These are phyloP conservation scores for Adenanthera pavonina DNA, from an alignment of 306 rosid genomes.

Conservation along the genomic window DNA sequence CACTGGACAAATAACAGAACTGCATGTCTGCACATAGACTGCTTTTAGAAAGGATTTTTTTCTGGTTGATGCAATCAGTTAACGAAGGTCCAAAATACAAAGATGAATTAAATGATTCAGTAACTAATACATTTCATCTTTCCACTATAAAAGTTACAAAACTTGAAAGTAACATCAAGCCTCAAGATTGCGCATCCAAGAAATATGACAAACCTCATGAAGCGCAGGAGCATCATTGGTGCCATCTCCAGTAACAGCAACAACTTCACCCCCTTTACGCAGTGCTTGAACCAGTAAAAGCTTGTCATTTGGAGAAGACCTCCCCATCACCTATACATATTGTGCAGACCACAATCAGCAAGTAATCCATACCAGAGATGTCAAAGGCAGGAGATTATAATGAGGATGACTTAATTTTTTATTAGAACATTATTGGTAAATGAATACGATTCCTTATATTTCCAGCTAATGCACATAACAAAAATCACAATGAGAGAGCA, in stretches of 20 bases:
- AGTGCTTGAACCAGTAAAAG: conserved; percentile 97
- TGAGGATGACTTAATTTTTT: conserved; percentile 23
- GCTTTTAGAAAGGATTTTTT: conserved; percentile 15
- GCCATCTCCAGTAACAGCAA: conserved; percentile 99
- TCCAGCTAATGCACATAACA: conserved; percentile 23
- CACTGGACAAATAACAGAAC: conserved; percentile 26
- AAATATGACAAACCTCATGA: conserved; percentile 80
- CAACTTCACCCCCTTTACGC: conserved; percentile 89
- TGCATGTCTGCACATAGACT: conserved; percentile 28
- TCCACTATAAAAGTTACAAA: neutral
- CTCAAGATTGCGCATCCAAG: conserved; percentile 36
- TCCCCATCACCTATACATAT: conserved; percentile 85
- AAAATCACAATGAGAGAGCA: conserved; percentile 24
- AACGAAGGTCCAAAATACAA: conserved; percentile 10
- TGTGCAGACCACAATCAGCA: conserved; percentile 33
- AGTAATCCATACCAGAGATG: conserved; percentile 2
- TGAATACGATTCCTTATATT: conserved; percentile 34
- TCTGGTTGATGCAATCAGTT: conserved; percentile 29
- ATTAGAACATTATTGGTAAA: conserved; percentile 23
- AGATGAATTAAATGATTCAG: conserved; percentile 24
- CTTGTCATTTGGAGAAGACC: conserved; percentile 99
- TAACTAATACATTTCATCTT: conserved; percentile 8
- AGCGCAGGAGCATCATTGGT: conserved; percentile 99
- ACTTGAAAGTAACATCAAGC: neutral
- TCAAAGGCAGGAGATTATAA: conserved; percentile 11